Evolutionary conservation across 2,329 filamentous ascomycete genomes (phyloP).

Genomic region (Rutstroemia sp.): DNA sequence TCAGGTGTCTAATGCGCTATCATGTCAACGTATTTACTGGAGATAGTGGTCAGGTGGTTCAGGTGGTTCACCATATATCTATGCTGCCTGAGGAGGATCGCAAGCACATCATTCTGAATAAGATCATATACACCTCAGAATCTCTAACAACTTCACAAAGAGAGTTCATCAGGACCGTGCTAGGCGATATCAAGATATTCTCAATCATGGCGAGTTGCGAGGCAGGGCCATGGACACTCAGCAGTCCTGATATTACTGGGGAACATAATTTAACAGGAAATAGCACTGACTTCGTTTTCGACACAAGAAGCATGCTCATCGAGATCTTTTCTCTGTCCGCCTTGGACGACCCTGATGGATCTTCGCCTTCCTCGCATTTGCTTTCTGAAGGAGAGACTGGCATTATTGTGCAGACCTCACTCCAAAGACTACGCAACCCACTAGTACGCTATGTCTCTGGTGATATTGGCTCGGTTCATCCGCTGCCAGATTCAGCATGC

Average conservation of each 20-base stretch:
- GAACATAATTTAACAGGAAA: background rate
- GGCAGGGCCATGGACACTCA: background rate
- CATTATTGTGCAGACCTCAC: background rate
- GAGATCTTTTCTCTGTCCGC: background rate
- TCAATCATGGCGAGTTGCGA: background rate
- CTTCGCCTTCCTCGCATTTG: background rate
- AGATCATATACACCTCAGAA: constrained; percentile 1
- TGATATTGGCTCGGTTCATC: background rate
- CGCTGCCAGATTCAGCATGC: background rate
- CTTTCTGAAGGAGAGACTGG: background rate
- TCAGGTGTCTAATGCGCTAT: background rate
- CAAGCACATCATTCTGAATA: background rate
- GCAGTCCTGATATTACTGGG: background rate
- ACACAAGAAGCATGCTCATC: background rate
- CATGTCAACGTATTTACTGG: background rate
- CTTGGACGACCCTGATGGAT: background rate
- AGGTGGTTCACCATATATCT: background rate
- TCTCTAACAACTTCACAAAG: background rate
- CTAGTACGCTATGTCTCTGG: background rate
- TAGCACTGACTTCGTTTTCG: background rate
- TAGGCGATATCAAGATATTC: background rate
- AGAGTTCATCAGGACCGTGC: background rate
- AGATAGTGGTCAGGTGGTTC: background rate
- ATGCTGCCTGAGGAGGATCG: background rate
- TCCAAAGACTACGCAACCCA: constrained; percentile 1